Percentiles rank a stretch among this genome's conserved stretches.
These are phyloP conservation scores for Alliaria petiolata DNA, from an alignment of 345 rosid species.

Conservation along the genomic window DNA sequence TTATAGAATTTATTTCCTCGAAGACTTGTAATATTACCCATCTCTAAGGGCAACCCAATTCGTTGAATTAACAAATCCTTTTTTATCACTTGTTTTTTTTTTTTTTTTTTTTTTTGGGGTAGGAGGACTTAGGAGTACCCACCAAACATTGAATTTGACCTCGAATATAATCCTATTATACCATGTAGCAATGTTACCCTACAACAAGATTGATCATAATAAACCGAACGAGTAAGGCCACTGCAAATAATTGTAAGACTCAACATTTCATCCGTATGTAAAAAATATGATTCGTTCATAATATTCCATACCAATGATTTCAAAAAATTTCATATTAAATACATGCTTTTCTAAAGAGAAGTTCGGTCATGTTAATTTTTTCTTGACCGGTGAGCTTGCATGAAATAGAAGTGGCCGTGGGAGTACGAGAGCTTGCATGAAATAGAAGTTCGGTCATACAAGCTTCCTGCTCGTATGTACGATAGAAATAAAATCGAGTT, in stretches of 20 bases:
- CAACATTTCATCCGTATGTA: neutral
- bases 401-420: too few relatives aligned
- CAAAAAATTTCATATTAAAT: neutral
- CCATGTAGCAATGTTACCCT: conserved; percentile 11
- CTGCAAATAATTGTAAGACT: neutral
- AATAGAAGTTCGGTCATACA: too few relatives aligned
- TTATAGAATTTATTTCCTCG: conserved; percentile 12
- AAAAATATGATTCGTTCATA: neutral
- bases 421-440: neutral
- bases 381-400: too few relatives aligned
- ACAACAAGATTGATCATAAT: neutral
- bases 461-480: neutral
- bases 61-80: conserved; percentile 15
- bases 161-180: neutral
- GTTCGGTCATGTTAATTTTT: too few relatives aligned
- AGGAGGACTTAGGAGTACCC: neutral
- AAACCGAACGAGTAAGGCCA: neutral
- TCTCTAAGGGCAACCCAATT: conserved; percentile 16
- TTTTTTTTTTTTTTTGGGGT: neutral
- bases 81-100: neutral
- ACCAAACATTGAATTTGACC: neutral
- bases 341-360: neutral
- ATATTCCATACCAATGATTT: neutral
- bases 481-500: neutral
- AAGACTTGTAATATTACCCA: conserved; percentile 29